A percentile compares a stretch with the other conserved stretches of the same genome.
These are phyloP conservation scores for Monosiga brevicollis DNA, from an alignment of 78 protist genomes.

Conservation along the genomic window DNA sequence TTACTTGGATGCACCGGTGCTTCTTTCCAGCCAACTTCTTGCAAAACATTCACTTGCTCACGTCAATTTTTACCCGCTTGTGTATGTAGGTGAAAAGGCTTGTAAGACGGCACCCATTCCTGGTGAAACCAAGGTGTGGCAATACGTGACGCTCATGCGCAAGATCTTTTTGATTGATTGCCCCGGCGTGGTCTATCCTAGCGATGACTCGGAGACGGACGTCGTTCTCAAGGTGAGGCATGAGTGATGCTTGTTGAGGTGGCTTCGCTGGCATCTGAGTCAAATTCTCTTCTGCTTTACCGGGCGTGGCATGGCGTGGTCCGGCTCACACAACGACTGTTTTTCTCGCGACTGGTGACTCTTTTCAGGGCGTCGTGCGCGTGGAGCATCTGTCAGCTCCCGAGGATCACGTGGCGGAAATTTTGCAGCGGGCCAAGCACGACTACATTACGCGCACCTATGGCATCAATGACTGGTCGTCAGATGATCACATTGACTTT, in stretches of 20 bases:
- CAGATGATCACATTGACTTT: conserved; percentile 64
- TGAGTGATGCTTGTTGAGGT: conserved; percentile 36
- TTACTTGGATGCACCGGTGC: too few species aligned
- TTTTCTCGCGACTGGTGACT: neutral
- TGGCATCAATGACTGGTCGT: conserved; percentile 53
- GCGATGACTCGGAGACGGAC: conserved; percentile 71
- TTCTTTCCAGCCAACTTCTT: too few species aligned
- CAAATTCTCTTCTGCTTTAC: too few species aligned
- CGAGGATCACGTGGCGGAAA: conserved; percentile 50
- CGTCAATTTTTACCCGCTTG: too few species aligned
- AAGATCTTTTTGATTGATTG: conserved; percentile 96
- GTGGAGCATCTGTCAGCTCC: conserved; percentile 77
- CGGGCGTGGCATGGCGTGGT: neutral
- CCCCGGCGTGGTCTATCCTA: conserved; percentile 90
- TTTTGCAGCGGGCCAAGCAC: conserved; percentile 63
- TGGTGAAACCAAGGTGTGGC: conserved; percentile 99
- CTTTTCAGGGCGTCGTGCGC: conserved; percentile 75
- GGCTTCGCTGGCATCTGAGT: too few species aligned
- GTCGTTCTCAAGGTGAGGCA: conserved; percentile 75
- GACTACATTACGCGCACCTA: conserved; percentile 75
- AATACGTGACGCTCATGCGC: conserved; percentile 89
- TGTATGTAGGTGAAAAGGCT: conserved; percentile 67
- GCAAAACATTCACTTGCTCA: too few species aligned
- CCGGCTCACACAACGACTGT: too few species aligned
- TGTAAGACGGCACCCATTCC: conserved; percentile 97